Evolutionary conservation across 2,329 filamentous ascomycete genomes (phyloP), one percentile per base, ranked within the genome.

Genomic region (Fusarium drepaniforme): DNA sequence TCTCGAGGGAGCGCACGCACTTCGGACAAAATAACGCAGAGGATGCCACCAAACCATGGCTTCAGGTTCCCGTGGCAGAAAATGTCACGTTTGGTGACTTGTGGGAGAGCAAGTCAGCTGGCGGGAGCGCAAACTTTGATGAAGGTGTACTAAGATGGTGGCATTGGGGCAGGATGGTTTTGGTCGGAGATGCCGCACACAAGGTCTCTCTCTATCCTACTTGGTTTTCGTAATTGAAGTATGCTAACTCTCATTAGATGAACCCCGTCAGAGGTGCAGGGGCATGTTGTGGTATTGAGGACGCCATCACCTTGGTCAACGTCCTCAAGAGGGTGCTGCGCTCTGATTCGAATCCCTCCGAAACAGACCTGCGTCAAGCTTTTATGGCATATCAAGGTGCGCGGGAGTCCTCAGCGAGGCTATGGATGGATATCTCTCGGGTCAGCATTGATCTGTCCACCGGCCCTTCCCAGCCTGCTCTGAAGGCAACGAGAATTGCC

Each of bases 141-240:
- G 71, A 73, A 18, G 71, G 71, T 2, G 66, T 73, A 3, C 8
- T 73, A 2, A 60, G 38, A 1, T 73, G 71, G 66, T 73, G 71
- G 71, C 61, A 73, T 3, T 73, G 66, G 71, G 70, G 61, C 13
- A 56, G 71, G 0, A 73, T 73, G 70, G 71, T 73, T 13, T 16
- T 73, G 15, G 57, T 71, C 0, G 71, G 71, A 0, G 71, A 73
- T 35, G 66, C 71, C n/a, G 71, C 71, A 1, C 71, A 73, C 0
- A 73, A 73, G 23, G 71, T 67, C 18, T 3, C 30, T 67, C 18
- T 3, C 30, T 25, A 4, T 1, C 7, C 21, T 6, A 6, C 6
- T 12, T 51, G 9, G 5, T 37, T 18, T 15, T 11, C 12, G 21
- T 8, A 5, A 13, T 63, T 28, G 8, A 4, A 18, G 3, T 5